phyloP scores from a whole-genome alignment of 2,329 filamentous ascomycete genomes.

The Myriosclerotinia scirpicola region DNA sequence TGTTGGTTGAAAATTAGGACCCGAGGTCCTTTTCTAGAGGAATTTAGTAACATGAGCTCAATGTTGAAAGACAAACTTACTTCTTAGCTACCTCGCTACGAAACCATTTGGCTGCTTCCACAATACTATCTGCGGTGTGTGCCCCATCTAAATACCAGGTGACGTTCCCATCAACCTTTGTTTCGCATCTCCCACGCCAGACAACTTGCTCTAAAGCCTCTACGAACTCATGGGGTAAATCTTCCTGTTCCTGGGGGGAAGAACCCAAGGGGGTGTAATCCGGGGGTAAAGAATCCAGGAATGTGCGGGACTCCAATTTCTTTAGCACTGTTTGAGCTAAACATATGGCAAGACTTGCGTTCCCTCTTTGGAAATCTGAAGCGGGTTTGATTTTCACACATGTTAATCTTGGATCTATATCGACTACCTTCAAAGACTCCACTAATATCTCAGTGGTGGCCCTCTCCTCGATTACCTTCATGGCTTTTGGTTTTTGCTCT shows the following conservation, averaged over 20 bases:
- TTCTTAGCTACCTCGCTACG: constrained; percentile 47
- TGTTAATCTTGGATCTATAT: constrained; percentile 48
- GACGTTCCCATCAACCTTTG: constrained; percentile 56
- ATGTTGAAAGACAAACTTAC: constrained; percentile 24
- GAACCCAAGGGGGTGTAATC: too few relatives aligned
- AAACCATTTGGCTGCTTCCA: constrained; percentile 82
- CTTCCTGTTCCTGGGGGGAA: too few relatives aligned
- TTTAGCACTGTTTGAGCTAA: constrained; percentile 52
- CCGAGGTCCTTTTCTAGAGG: constrained; percentile 44
- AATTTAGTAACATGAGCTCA: not conserved
- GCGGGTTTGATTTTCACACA: constrained; percentile 51
- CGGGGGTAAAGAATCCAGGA: constrained; percentile 44
- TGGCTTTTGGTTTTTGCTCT: constrained; percentile 50
- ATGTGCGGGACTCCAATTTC: constrained; percentile 42
- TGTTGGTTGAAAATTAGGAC: constrained; percentile 88
- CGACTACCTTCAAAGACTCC: constrained; percentile 47
- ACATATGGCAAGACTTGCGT: constrained; percentile 53
- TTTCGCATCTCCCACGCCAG: constrained; percentile 77
- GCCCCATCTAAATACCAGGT: constrained; percentile 91
- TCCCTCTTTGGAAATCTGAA: constrained; percentile 59
- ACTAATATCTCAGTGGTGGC: constrained; percentile 54
- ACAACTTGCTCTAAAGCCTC: constrained; percentile 72
- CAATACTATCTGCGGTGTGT: constrained; percentile 87
- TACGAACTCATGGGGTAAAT: constrained; percentile 59
- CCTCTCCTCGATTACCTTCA: constrained; percentile 49